Conservation (phyloP, 116 monocot genomes). For the Posidonia oceanica region DNA sequence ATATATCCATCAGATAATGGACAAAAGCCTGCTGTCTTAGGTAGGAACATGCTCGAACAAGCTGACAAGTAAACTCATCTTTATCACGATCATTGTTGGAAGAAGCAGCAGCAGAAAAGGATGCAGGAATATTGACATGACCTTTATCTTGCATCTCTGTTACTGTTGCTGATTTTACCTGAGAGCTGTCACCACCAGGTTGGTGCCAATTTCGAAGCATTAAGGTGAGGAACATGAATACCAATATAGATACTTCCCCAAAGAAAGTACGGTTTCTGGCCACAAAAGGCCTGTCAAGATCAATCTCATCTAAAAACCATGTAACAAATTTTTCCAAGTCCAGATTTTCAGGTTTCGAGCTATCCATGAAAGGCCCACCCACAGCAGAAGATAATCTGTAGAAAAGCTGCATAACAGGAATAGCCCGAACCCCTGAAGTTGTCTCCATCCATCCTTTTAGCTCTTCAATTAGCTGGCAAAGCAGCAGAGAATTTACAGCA, state of each 20-base stretch:
- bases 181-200: constrained; percentile 69
- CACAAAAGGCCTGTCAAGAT: constrained; percentile 59
- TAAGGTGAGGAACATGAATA: constrained; percentile 92
- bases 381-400: constrained; percentile 91
- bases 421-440: constrained; percentile 68
- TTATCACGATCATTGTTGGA: constrained; percentile 54
- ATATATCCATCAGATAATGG: constrained; percentile 92
- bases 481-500: constrained; percentile 78
- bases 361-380: constrained; percentile 97
- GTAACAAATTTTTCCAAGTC: constrained; percentile 84
- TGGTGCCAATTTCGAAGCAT: constrained; percentile 99
- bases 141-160: constrained; percentile 57
- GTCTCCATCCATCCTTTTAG: constrained; percentile 89
- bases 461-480: constrained; percentile 64
- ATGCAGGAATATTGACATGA: constrained; percentile 22
- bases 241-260: constrained; percentile 80
- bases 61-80: constrained; percentile 83
- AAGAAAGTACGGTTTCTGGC: constrained; percentile 50
- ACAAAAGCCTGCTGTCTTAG: constrained; percentile 78
- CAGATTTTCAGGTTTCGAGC: constrained; percentile 72
- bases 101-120: constrained; percentile 11
- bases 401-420: constrained; percentile 98
- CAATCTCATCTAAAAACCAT: constrained; percentile 83
- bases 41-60: constrained; percentile 61
- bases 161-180: constrained; percentile 30